Evolutionary conservation across 148 eudicot genomes (phyloP), one percentile per base, ranked within the genome.

Genomic region (Vaccinium macrocarpon): DNA sequence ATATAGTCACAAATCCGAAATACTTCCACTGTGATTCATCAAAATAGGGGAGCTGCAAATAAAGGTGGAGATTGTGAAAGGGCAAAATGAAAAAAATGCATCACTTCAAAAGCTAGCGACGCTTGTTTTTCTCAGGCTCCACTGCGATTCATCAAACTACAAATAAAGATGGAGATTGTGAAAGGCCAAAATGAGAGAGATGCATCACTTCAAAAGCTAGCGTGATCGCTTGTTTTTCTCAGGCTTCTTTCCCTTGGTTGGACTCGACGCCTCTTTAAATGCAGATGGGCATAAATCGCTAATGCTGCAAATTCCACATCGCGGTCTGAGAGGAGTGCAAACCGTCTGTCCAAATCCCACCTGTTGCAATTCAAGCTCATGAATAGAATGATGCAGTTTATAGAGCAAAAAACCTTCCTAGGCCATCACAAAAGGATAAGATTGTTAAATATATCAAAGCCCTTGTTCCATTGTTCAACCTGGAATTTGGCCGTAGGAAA

Each of bases 311-410:
- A 85, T 81, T 52, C 83, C 91, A 87, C 99, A 97, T 15, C 51
- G 89, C 23, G 98, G 99, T 84, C 99, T 85, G 49, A 97, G 84
- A 42, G 99, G 99, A 49, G 94, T 93, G 77, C 99, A 97, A 50
- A 97, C 83, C 0, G 96, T 97, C 91, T 97, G 99, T 85, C 99
- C 99, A 85, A 97, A 97, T 13, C 98, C 98, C 29, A 96, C 98
- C 98, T 95, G 91, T 87, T 66, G 8, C 59, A 80, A 66, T 55
- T 1, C 73, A 25, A 23, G 7, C 19, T 5, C 50, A 11, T 0
- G 8, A 21, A 25, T 8, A 64, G 10, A 81, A 49, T 0, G 48
- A 49, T 0, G 48, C 38, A 81, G 14, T 25, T 32, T 3, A 46
- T 53, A 5, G 10, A 46, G 55, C 35, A 10, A 7, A 11, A 15